Evolutionary conservation across 352 stramenopile genomes (phyloP).

Genomic region (Phytophthora foliorum): DNA sequence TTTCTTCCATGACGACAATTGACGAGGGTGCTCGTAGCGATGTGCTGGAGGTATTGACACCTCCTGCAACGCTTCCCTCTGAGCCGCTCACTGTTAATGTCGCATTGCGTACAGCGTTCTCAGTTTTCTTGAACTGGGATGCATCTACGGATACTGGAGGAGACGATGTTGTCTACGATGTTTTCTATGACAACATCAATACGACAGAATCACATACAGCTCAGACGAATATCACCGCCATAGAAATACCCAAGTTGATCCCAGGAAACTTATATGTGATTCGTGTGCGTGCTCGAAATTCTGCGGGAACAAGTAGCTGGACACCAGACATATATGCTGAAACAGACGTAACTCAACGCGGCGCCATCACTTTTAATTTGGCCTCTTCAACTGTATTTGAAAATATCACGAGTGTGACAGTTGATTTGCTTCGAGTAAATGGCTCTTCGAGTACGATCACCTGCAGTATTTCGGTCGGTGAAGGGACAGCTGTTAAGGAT

Average conservation of each 20-base stretch:
- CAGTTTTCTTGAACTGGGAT: slow-evolving; percentile 51
- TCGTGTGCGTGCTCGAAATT: slow-evolving; percentile 47
- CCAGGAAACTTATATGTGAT: slow-evolving; percentile 51
- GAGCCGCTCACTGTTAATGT: slow-evolving; percentile 46
- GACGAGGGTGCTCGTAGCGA: slow-evolving; percentile 49
- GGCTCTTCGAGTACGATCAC: slow-evolving; percentile 55
- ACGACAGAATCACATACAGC: neutral
- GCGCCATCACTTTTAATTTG: slow-evolving; percentile 39
- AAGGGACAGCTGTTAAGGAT: slow-evolving; percentile 36
- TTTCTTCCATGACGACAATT: slow-evolving; percentile 37
- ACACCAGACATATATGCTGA: slow-evolving; percentile 25
- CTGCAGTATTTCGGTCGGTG: slow-evolving; percentile 40
- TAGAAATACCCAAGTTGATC: slow-evolving; percentile 38
- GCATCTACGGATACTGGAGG: slow-evolving; percentile 53
- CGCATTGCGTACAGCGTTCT: slow-evolving; percentile 31
- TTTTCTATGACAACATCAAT: slow-evolving; percentile 36
- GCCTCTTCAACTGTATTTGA: slow-evolving; percentile 46
- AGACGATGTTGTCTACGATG: slow-evolving; percentile 43
- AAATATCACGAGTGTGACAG: slow-evolving; percentile 40
- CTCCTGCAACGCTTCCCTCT: slow-evolving; percentile 46
- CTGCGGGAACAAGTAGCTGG: slow-evolving; percentile 51
- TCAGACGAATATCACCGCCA: neutral
- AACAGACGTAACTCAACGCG: slow-evolving; percentile 62
- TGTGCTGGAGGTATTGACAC: slow-evolving; percentile 33
- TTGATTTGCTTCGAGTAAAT: slow-evolving; percentile 57